phyloP scores from a whole-genome alignment of 2,329 filamentous ascomycete genomes.

The Coniochaeta hoffmannii region DNA sequence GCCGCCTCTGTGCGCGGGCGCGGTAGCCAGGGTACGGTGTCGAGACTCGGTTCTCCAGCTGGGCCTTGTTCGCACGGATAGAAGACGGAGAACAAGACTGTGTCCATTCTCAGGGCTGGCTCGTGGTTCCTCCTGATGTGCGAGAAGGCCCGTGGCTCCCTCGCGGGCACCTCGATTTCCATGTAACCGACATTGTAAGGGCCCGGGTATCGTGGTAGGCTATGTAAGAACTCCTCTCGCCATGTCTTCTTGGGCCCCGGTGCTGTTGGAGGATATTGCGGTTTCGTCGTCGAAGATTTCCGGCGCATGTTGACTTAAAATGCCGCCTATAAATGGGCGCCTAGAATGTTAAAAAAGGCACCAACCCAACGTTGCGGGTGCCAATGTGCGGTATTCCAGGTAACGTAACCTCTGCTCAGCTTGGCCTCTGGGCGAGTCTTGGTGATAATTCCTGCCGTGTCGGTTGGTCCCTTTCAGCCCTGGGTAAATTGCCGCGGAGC shows the following conservation, averaged over 20 bases:
- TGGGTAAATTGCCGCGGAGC: neutral
- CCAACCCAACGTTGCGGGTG: neutral
- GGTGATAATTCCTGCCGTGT: neutral
- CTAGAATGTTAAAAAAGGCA: neutral
- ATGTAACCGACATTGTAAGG: slow-evolving; percentile 62
- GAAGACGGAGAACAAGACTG: slow-evolving; percentile 58
- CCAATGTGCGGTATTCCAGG: neutral
- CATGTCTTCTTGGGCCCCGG: slow-evolving; percentile 21
- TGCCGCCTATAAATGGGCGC: too few relatives aligned
- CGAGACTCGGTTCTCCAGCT: slow-evolving; percentile 28
- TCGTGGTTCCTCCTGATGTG: slow-evolving; percentile 29
- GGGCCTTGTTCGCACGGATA: slow-evolving; percentile 47
- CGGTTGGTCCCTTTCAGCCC: neutral
- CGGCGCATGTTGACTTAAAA: neutral
- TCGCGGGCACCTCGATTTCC: slow-evolving; percentile 56
- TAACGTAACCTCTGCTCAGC: neutral
- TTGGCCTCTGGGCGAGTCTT: neutral
- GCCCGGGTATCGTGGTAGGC: slow-evolving; percentile 55
- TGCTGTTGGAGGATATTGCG: slow-evolving; percentile 10
- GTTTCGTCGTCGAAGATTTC: neutral
- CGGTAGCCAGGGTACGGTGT: slow-evolving; percentile 55
- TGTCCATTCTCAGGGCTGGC: slow-evolving; percentile 36
- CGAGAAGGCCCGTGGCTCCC: slow-evolving; percentile 30
- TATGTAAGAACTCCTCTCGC: slow-evolving; percentile 31
- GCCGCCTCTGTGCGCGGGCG: slow-evolving; percentile 47